Evolutionary conservation across 2,329 filamentous ascomycete species (phyloP).

Genomic region (Hortaea sp.): DNA sequence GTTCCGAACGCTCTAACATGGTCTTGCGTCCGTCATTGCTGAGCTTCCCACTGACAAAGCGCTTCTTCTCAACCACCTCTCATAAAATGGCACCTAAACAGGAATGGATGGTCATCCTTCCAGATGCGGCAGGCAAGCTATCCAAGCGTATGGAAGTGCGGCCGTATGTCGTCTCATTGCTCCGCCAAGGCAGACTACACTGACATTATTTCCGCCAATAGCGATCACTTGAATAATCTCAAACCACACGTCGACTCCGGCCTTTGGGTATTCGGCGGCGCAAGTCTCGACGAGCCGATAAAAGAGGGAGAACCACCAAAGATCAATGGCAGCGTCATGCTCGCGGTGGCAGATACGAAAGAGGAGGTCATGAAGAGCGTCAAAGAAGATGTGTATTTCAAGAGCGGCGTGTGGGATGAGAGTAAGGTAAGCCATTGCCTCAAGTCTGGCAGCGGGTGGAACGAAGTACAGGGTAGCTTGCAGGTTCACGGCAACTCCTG

Average conservation of each 20-base stretch:
- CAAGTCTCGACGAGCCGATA: slow-evolving; percentile 54
- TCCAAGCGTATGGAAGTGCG: slow-evolving; percentile 34
- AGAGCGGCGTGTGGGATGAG: slow-evolving; percentile 66
- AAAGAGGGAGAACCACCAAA: slow-evolving; percentile 54
- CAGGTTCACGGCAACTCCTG: too few relatives aligned
- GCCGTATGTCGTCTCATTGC: slow-evolving; percentile 17
- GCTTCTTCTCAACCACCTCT: slow-evolving; percentile 13
- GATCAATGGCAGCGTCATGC: slow-evolving; percentile 64
- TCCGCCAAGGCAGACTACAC: neutral
- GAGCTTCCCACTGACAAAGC: neutral
- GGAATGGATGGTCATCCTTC: slow-evolving; percentile 43
- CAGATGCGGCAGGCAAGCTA: slow-evolving; percentile 33
- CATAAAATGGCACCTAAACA: slow-evolving; percentile 25
- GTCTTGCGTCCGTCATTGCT: neutral
- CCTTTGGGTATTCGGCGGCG: slow-evolving; percentile 56
- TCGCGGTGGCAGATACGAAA: slow-evolving; percentile 55
- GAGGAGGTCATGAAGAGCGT: slow-evolving; percentile 60
- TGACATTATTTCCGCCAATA: slow-evolving; percentile 7
- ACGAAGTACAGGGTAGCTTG: too few relatives aligned
- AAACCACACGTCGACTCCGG: slow-evolving; percentile 45
- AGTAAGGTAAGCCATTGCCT: slow-evolving; percentile 27
- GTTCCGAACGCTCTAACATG: neutral
- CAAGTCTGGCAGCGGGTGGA: too few relatives aligned
- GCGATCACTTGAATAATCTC: slow-evolving; percentile 49
- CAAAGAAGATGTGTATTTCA: slow-evolving; percentile 62